These are phyloP conservation scores for Lineolata rhizophorae DNA, from an alignment of 495 filamentous ascomycete species.

Conservation along the genomic window DNA sequence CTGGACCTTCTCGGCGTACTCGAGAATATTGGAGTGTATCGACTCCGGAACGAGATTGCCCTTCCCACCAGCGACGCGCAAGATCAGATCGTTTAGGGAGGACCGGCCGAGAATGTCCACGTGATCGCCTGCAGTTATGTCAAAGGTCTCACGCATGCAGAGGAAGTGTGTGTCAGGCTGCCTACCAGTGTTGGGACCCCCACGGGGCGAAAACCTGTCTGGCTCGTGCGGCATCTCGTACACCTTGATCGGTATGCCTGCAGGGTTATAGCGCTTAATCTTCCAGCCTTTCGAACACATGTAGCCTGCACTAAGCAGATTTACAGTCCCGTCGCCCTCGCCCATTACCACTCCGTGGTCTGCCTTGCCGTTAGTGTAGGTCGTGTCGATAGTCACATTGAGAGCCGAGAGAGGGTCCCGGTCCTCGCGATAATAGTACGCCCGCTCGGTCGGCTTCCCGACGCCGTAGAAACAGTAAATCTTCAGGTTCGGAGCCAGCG, in stretches of 20 bases:
- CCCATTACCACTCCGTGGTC: conserved; percentile 85
- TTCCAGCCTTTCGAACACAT: conserved; percentile 94
- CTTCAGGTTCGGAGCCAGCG: conserved; percentile 74
- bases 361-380: conserved; percentile 34
- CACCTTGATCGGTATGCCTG: conserved; percentile 54
- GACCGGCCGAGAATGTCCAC: conserved; percentile 86
- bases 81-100: conserved; percentile 74
- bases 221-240: conserved; percentile 96
- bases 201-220: conserved; percentile 71
- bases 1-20: conserved; percentile 63
- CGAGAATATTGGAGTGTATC: conserved; percentile 53
- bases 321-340: conserved; percentile 90
- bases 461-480: conserved; percentile 97
- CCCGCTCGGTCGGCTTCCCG: conserved; percentile 74
- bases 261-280: conserved; percentile 84
- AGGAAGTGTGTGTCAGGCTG: background rate
- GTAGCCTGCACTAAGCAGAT: conserved; percentile 68
- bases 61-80: conserved; percentile 72
- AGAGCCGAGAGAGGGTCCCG: conserved; percentile 38
- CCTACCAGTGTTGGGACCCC: conserved; percentile 75
- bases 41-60: conserved; percentile 61
- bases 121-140: conserved; percentile 42
- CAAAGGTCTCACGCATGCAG: background rate
- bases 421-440: conserved; percentile 75
- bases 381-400: conserved; percentile 82